Evolutionary conservation across 129 eudicot genomes (phyloP).

Genomic region (Flaveria linearis): DNA sequence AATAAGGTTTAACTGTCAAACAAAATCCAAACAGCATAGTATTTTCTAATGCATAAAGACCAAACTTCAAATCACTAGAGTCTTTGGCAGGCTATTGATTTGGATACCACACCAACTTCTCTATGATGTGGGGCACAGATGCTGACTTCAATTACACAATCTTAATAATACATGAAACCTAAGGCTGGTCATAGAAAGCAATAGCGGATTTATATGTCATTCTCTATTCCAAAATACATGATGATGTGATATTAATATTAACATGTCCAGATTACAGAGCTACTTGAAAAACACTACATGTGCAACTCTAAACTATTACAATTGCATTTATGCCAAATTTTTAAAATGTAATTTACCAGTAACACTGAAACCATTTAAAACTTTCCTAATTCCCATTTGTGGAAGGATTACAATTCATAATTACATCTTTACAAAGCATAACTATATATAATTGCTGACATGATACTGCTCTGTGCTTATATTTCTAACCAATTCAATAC

Average conservation of each 20-base stretch:
- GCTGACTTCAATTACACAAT: background rate
- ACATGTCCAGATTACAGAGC: background rate
- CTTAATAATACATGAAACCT: background rate
- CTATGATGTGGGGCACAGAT: background rate
- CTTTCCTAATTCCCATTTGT: background rate
- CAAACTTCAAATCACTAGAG: background rate
- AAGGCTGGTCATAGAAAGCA: background rate
- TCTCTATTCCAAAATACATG: slow-evolving; percentile 4
- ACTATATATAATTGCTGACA: background rate
- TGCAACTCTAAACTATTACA: background rate
- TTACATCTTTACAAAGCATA: background rate
- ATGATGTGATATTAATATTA: background rate
- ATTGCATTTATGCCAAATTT: background rate
- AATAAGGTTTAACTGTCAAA: background rate
- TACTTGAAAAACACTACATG: slow-evolving; percentile 1
- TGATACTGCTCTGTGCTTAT: background rate
- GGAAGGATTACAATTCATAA: background rate
- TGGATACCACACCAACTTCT: background rate
- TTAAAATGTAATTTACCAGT: background rate
- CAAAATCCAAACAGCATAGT: background rate
- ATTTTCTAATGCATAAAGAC: background rate
- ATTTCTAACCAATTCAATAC: background rate
- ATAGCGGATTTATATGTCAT: background rate
- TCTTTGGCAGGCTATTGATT: background rate
- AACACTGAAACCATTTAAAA: no score